Evolutionary conservation across 2,329 filamentous ascomycete species (phyloP).

Genomic region (Emericellopsis cladophorae): DNA sequence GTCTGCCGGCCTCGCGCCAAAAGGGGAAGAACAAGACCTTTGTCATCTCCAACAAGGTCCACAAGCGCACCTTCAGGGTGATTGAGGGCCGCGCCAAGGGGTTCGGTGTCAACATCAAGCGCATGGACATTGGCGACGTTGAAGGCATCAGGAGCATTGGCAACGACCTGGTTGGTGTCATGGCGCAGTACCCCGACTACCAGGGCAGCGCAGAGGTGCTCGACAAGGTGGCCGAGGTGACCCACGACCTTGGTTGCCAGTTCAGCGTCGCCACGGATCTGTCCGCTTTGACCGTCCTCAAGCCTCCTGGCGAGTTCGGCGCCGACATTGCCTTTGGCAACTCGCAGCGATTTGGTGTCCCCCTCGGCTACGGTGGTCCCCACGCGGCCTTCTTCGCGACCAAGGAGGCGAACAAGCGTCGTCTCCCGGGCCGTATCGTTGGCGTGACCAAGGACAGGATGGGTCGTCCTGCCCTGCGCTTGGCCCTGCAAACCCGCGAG

Average conservation of each 20-base stretch:
- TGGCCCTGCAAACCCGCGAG: conserved; percentile 85
- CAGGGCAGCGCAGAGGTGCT: conserved; percentile 71
- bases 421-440: conserved; percentile 82
- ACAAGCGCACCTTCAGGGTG: conserved; percentile 77
- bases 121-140: conserved; percentile 57
- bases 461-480: conserved; percentile 66
- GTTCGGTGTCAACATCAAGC: conserved; percentile 73
- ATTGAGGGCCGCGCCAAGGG: conserved; percentile 76
- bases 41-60: conserved; percentile 70
- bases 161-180: conserved; percentile 72
- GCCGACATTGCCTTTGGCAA: conserved; percentile 93
- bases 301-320: conserved; percentile 85
- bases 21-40: conserved; percentile 69
- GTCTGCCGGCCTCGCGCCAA: conserved; percentile 55
- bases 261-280: conserved; percentile 85
- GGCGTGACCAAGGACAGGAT: conserved; percentile 85
- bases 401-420: conserved; percentile 81
- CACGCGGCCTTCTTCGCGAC: conserved; percentile 95
- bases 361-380: conserved; percentile 85
- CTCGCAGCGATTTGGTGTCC: conserved; percentile 82
- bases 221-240: conserved; percentile 56
- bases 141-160: conserved; percentile 58
- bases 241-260: conserved; percentile 66
- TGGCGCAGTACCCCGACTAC: conserved; percentile 93
- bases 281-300: conserved; percentile 73